These are phyloP conservation scores for Brassica hybrid DNA, from an alignment of 441 rosid species.

Conservation along the genomic window DNA sequence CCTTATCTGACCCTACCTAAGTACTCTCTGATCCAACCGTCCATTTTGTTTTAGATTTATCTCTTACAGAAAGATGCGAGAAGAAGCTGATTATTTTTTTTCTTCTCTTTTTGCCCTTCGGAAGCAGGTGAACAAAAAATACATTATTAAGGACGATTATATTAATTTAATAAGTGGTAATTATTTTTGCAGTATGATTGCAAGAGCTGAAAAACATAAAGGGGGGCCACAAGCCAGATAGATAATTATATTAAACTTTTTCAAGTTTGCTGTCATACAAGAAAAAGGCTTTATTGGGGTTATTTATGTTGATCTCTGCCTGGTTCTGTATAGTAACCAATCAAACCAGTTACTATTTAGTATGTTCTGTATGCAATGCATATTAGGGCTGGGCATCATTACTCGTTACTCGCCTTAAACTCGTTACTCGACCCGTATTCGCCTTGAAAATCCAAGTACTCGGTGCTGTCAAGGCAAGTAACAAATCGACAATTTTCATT, in stretches of 20 bases:
- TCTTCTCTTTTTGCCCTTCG: background rate
- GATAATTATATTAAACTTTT: conserved; percentile 22
- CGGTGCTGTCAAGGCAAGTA: too few relatives aligned
- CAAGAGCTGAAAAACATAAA: conserved; percentile 16
- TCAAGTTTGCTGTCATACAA: conserved; percentile 17
- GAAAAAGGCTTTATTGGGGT: conserved; percentile 22
- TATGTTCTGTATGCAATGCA: conserved; percentile 4
- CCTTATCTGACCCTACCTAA: conserved; percentile 36
- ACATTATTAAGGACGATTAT: background rate
- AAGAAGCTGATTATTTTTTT: background rate
- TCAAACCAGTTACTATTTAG: conserved; percentile 13
- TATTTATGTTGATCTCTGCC: conserved; percentile 23
- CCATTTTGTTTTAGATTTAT: background rate
- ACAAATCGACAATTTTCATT: too few relatives aligned
- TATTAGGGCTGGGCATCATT: background rate
- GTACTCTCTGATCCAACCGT: conserved; percentile 15
- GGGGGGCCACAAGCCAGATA: conserved; percentile 38
- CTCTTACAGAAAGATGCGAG: background rate
- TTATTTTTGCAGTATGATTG: conserved; percentile 11
- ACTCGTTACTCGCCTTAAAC: too few relatives aligned
- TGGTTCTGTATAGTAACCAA: conserved; percentile 7
- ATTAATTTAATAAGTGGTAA: background rate
- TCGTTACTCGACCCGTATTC: too few relatives aligned
- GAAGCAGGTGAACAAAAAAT: conserved; percentile 16
- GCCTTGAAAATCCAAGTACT: too few relatives aligned